Percentiles rank a stretch among this genome's conserved stretches.
These are phyloP conservation scores for Kregervanrija pseudodelftensis DNA, from an alignment of 805 yeast genomes.

Conservation along the genomic window DNA sequence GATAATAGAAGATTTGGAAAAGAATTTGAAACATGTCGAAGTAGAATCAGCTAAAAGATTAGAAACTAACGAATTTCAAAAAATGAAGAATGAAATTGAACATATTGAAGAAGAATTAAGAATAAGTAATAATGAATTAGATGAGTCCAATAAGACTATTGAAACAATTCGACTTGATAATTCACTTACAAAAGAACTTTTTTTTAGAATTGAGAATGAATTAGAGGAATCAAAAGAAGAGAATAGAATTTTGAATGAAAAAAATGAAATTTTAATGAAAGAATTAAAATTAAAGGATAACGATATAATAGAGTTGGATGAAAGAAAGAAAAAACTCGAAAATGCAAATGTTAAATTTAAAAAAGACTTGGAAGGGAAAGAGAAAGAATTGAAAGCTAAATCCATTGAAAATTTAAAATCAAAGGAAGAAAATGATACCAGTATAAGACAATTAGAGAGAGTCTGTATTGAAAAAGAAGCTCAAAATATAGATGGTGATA, in stretches of 20 bases:
- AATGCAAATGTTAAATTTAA: not conserved
- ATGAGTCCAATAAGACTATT: too few species aligned
- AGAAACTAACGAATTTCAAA: not conserved
- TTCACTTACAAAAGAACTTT: too few species aligned
- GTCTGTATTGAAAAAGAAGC: too few species aligned
- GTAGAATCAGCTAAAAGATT: not conserved
- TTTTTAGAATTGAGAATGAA: not conserved
- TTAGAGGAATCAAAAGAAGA: not conserved
- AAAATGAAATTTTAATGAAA: not conserved
- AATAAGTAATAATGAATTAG: not conserved
- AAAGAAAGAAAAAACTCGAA: conserved; percentile 1
- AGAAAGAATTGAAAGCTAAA: not conserved
- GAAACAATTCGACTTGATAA: too few species aligned
- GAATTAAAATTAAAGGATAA: not conserved
- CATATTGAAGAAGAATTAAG: not conserved
- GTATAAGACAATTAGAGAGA: too few species aligned
- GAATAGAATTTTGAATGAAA: not conserved
- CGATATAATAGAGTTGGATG: not conserved
- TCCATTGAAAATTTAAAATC: too few species aligned
- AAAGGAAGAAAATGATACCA: too few species aligned
- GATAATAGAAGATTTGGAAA: not conserved
- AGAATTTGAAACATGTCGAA: not conserved
- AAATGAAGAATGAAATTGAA: not conserved
- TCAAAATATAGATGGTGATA: too few species aligned
- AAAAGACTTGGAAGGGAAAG: not conserved